phyloP scores from a whole-genome alignment of 768 basidiomycete genomes.

The Lentinula boryana region DNA sequence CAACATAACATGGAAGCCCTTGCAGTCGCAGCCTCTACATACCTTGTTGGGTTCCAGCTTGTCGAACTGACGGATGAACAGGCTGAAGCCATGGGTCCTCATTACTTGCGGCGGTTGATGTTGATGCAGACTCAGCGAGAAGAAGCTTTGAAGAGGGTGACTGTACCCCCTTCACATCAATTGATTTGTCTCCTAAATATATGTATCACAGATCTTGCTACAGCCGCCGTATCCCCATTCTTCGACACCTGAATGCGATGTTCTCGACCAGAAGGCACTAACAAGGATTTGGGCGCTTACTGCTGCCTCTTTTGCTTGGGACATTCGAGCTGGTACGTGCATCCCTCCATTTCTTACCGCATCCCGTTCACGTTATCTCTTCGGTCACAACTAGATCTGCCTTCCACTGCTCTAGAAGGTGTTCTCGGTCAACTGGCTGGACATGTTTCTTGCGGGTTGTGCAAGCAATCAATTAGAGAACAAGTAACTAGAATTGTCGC shows the following conservation, averaged over 20 bases:
- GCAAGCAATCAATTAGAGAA: not conserved
- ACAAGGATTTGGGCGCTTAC: not conserved
- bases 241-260: not conserved
- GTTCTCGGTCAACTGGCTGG: not conserved
- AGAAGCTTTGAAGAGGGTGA: conserved; percentile 22
- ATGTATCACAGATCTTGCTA: not conserved
- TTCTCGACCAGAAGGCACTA: not conserved
- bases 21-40: conserved; percentile 30
- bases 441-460: not conserved
- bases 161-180: not conserved
- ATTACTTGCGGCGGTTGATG: conserved; percentile 35
- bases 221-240: conserved; percentile 1
- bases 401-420: not conserved
- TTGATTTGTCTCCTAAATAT: not conserved
- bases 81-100: conserved; percentile 30
- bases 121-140: conserved; percentile 30
- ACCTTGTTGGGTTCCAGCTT: conserved; percentile 29
- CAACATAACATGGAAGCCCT: conserved; percentile 26
- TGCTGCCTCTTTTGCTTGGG: not conserved
- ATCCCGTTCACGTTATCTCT: too few species aligned
- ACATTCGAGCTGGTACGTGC: not conserved
- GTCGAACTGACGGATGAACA: conserved; percentile 28
- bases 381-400: not conserved
- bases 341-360: not conserved
- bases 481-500: not conserved